Conservation (phyloP, 2,329 filamentous ascomycete species). For the Pyricularia pennisetigena region DNA sequence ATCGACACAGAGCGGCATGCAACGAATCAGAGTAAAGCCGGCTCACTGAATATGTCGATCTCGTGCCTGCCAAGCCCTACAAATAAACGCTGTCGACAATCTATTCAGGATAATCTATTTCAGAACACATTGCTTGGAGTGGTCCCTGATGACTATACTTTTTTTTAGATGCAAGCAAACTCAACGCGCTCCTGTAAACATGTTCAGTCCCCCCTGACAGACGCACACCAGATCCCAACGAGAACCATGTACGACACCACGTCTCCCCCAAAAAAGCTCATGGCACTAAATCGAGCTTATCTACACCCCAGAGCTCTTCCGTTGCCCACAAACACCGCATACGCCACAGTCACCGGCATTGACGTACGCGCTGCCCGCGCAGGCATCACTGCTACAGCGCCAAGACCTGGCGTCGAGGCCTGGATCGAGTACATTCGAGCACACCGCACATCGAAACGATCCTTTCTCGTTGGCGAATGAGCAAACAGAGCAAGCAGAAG, state of each 20-base stretch:
- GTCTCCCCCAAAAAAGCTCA: not conserved
- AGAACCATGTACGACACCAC: not conserved
- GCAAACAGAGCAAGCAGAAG: constrained; percentile 48
- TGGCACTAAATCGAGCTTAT: not conserved
- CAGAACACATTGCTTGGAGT: not conserved
- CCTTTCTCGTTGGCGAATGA: constrained; percentile 50
- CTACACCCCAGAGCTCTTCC: constrained; percentile 3
- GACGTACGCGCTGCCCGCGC: constrained; percentile 46
- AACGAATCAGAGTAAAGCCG: not conserved
- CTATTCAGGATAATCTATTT: not conserved
- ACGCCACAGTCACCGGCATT: constrained; percentile 61
- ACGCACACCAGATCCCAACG: not conserved
- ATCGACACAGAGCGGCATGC: not conserved
- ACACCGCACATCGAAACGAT: constrained; percentile 54
- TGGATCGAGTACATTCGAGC: constrained; percentile 57
- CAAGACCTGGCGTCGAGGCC: constrained; percentile 47
- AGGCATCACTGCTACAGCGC: constrained; percentile 48
- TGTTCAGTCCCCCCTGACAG: not conserved
- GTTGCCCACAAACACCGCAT: constrained; percentile 58
- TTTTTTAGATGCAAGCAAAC: not conserved
- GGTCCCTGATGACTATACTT: too few relatives aligned
- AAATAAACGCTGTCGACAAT: not conserved
- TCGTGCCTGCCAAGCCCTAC: not conserved
- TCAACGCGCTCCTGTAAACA: not conserved
- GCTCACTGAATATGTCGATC: not conserved